Percentiles rank a stretch among this genome's conserved stretches.
Evolutionary conservation across 2,329 filamentous ascomycete species (phyloP).

Genomic region (Aspergillus clavatus): DNA sequence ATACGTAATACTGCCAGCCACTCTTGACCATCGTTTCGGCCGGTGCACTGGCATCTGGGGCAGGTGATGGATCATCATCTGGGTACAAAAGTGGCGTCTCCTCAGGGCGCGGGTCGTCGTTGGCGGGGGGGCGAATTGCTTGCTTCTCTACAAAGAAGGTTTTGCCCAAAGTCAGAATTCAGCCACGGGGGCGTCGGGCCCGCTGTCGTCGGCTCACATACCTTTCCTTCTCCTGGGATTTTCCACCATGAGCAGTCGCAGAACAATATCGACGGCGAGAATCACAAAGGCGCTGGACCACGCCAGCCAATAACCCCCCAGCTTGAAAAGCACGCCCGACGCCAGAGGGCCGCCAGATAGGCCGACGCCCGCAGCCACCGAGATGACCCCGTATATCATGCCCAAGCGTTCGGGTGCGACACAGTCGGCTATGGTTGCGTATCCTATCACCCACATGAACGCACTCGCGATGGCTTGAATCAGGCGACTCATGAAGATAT

Average conservation of each 20-base stretch:
- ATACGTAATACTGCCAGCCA: constrained; percentile 27
- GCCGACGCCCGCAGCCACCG: constrained; percentile 22
- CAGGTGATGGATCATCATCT: neutral
- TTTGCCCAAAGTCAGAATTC: neutral
- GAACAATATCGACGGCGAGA: constrained; percentile 23
- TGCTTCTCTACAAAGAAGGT: neutral
- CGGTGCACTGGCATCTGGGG: neutral
- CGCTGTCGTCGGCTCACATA: neutral
- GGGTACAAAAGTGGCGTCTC: constrained; percentile 8
- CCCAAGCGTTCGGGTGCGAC: constrained; percentile 23
- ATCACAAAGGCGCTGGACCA: constrained; percentile 26
- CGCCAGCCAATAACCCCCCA: constrained; percentile 26
- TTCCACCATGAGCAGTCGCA: constrained; percentile 23
- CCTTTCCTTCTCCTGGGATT: constrained; percentile 3
- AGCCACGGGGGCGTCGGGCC: neutral
- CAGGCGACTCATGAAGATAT: constrained; percentile 23
- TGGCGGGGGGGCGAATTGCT: neutral
- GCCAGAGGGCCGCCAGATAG: constrained; percentile 25
- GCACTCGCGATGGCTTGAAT: constrained; percentile 25
- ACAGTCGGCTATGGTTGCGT: constrained; percentile 24
- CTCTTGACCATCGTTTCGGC: neutral
- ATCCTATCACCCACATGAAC: constrained; percentile 27
- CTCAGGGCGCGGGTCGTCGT: constrained; percentile 1
- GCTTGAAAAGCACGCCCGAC: constrained; percentile 24
- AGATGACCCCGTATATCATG: constrained; percentile 22